Base-by-base conservation (phyloP, 352 stramenopile species). In the Phytophthora idaei region DNA sequence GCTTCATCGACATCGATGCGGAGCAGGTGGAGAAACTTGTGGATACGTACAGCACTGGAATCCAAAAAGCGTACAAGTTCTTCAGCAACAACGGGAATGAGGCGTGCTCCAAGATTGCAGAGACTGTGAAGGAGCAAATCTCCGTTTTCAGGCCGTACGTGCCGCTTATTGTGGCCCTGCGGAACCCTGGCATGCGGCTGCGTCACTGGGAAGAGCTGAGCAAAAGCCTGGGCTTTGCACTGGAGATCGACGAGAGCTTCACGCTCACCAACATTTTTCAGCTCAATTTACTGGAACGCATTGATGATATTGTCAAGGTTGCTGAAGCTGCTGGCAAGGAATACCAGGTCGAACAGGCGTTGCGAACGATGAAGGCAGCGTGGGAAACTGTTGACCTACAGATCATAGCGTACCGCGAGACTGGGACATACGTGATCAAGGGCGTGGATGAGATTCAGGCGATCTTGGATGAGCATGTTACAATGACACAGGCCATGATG, bases 401-500 rank as follows among this genome's bases (percentile, higher is more conserved):
- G 48, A 94, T 98, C 55, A 73, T 96, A 11, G 63, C 85, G 12
- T 98, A 98, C 57, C 76, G 90, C 12, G 94, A 98, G 51, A 98
- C 96, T 6, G 95, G 92, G 4, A 99, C 96, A 12, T 98, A 87
- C 48, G 97, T 98, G 29, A 89, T 99, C 61, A 98, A 97, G 49
- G 94, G 93, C 11, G 90, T 97, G 10, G 96, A 99, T 54, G 95
- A 98, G 60, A 96, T 98, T 25, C 95, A 98, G 67, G 78, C 84
- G 15, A 87, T 99, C 2, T 74, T 99, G 11, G 96, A 99, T 53
- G 96, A 99, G 60, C 96, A 99, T 59, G 91, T 99, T 25, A 98
- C 94, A 0, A 98, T 97, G 81, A 98, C 96, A 2, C 93, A 98
- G 58, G 94, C 93, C 6, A 98, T 99, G 95, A 95, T 97, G 78